Conservation (phyloP, 352 stramenopile species). For the Phytophthora melonis region DNA sequence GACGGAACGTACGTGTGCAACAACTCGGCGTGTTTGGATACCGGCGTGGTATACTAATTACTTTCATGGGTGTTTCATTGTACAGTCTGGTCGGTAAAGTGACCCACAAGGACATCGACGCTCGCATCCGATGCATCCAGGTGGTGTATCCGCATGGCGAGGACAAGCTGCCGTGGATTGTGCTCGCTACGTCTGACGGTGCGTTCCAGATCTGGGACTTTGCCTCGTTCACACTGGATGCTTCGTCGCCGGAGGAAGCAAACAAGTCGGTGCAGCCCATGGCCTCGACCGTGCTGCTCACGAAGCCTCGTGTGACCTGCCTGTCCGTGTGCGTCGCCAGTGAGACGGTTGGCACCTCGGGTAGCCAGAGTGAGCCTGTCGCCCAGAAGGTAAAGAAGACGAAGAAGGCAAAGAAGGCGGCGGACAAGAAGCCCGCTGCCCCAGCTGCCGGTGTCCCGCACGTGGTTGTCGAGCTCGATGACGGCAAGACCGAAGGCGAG, state of each 20-base stretch:
- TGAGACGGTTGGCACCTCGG: slow-evolving; percentile 22
- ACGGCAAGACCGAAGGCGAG: slow-evolving; percentile 19
- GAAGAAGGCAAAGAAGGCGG: slow-evolving; percentile 56
- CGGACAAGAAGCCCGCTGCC: slow-evolving; percentile 35
- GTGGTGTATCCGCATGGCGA: slow-evolving; percentile 75
- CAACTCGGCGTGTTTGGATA: background rate
- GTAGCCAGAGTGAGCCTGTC: slow-evolving; percentile 22
- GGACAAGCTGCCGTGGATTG: slow-evolving; percentile 69
- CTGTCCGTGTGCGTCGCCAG: slow-evolving; percentile 69
- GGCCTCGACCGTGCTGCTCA: slow-evolving; percentile 70
- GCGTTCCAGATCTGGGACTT: slow-evolving; percentile 87
- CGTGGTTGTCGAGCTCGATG: slow-evolving; percentile 78
- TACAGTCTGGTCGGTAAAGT: slow-evolving; percentile 75
- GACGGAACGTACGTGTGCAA: slow-evolving; percentile 65
- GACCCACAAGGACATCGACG: slow-evolving; percentile 65
- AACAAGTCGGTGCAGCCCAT: slow-evolving; percentile 68
- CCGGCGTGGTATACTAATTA: background rate
- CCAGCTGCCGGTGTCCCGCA: slow-evolving; percentile 50
- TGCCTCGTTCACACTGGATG: slow-evolving; percentile 65
- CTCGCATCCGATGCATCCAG: slow-evolving; percentile 80
- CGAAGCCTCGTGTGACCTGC: slow-evolving; percentile 79
- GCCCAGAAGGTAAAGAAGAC: slow-evolving; percentile 40
- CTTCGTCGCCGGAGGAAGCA: slow-evolving; percentile 53
- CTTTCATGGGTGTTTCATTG: background rate
- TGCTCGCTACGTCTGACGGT: slow-evolving; percentile 80